Base-by-base conservation (phyloP, 257 asterid species). In the Plectranthus barbatus region DNA sequence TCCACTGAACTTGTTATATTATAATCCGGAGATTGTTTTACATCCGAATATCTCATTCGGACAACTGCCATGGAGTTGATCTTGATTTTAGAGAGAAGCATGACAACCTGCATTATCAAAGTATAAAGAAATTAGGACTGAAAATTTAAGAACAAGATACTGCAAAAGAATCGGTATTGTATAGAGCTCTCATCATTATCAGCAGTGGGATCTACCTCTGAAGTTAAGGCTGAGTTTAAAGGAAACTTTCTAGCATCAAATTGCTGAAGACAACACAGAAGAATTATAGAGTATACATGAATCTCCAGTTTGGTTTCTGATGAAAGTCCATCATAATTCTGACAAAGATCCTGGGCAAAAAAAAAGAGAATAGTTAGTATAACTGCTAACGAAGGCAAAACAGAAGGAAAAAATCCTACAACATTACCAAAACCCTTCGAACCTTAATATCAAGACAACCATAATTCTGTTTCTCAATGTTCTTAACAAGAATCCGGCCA, bases 1-100 rank as follows among this genome's bases (percentile, higher is more conserved):
- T 92, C 92, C 60, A 89, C 56, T 4, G 87, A 50, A 74, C 85
- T 81, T 26, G 95, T 89, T 56, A 68, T 77, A 60, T 75, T 82
- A 73, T 67, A 72, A 18, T 69, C 67, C 60, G 56, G 40, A 49
- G 70, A 51, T 61, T 77, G 84, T 56, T 74, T 74, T 42, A 64
- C 75, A 78, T 86, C 85, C 49, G 84, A 73, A 66, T 72, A 69
- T 72, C 78, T 83, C 83, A 92, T 71, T 40, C 84, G 77, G 57
- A 78, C 88, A 80, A 92, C 61, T 70, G 95, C 96, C 95, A 92
- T 89, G 48, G 99, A 86, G 66, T 92, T 92, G 73, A 86, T 79
- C 78, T 94, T 80, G 70, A 92, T 79, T 83, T 83, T 89, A 46
- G 95, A 79, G 45, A 86, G 79, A 70, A 92, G 85, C 49, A 86